These are phyloP conservation scores for Teratosphaeria epicoccoides DNA, from an alignment of 2,329 filamentous ascomycete genomes.

Conservation along the genomic window DNA sequence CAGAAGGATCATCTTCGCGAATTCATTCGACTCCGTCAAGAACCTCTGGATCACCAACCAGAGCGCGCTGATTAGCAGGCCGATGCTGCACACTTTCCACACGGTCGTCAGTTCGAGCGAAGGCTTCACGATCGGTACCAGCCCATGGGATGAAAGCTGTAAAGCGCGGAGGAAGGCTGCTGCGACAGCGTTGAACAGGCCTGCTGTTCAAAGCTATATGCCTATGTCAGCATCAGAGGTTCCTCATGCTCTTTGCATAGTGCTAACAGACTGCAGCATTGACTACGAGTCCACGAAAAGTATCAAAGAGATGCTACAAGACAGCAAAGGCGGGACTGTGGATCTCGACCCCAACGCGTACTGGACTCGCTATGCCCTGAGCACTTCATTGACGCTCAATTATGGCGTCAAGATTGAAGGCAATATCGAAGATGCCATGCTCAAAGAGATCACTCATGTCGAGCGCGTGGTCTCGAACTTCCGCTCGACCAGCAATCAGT, in stretches of 20 bases:
- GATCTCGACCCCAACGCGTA: conserved; percentile 64
- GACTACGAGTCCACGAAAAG: conserved; percentile 64
- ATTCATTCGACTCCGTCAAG: conserved; percentile 63
- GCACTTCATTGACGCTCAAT: conserved; percentile 66
- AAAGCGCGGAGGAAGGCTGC: conserved; percentile 68
- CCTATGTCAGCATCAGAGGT: conserved; percentile 42
- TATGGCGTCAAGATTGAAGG: conserved; percentile 69
- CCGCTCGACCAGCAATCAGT: conserved; percentile 69
- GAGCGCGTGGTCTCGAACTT: conserved; percentile 68
- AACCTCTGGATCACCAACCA: conserved; percentile 71
- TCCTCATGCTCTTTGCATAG: too few species aligned
- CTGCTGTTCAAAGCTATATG: conserved; percentile 68
- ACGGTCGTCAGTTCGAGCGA: conserved; percentile 65
- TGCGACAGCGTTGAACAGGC: conserved; percentile 66
- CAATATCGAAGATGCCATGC: conserved; percentile 53
- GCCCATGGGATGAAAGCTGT: conserved; percentile 73
- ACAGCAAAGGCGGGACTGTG: conserved; percentile 49
- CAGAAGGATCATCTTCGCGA: conserved; percentile 64
- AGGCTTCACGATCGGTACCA: conserved; percentile 73
- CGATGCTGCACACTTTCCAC: conserved; percentile 72
- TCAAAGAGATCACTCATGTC: conserved; percentile 64
- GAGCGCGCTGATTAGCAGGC: conserved; percentile 65
- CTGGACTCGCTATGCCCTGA: conserved; percentile 65
- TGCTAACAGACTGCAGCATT: conserved; percentile 31
- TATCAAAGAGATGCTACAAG: conserved; percentile 59